phyloP scores from a whole-genome alignment of 2,329 filamentous ascomycete species.

The Lachnellula subtilissima region DNA sequence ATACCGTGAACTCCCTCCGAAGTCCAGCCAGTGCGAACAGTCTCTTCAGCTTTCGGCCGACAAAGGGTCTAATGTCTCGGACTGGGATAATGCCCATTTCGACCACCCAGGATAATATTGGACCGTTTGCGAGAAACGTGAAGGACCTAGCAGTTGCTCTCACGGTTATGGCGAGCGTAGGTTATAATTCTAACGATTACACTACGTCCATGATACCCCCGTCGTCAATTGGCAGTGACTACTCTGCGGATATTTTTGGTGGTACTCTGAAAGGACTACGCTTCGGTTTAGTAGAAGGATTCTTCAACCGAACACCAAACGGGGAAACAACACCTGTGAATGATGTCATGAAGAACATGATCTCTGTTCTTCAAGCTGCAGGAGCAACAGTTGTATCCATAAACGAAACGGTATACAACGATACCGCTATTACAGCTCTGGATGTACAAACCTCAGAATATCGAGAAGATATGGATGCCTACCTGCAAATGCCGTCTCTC shows the following conservation, averaged over 20 bases:
- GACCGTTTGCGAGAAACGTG: conserved; percentile 48
- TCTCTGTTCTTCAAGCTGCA: conserved; percentile 40
- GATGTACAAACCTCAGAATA: conserved; percentile 61
- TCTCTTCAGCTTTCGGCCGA: conserved; percentile 55
- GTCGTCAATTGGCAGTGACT: conserved; percentile 40
- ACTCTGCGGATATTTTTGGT: conserved; percentile 34
- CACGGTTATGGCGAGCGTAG: conserved; percentile 48
- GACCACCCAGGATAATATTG: conserved; percentile 51
- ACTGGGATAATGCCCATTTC: conserved; percentile 52
- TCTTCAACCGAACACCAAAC: conserved; percentile 49
- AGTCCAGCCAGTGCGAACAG: conserved; percentile 58
- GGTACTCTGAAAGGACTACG: conserved; percentile 37
- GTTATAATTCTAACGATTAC: conserved; percentile 48
- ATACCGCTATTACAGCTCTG: conserved; percentile 42
- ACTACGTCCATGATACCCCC: conserved; percentile 44
- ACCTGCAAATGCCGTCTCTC: conserved; percentile 45
- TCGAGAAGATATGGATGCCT: conserved; percentile 48
- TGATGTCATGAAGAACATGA: conserved; percentile 43
- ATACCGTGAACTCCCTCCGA: conserved; percentile 58
- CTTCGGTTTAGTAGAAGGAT: conserved; percentile 40
- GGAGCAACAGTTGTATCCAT: conserved; percentile 50
- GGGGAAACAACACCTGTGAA: conserved; percentile 55
- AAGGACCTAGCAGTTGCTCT: conserved; percentile 47
- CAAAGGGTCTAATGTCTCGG: conserved; percentile 45
- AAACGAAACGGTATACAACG: conserved; percentile 45